Evolutionary conservation across 2,329 filamentous ascomycete genomes (phyloP).

Genomic region (Beauveria brongniartii): DNA sequence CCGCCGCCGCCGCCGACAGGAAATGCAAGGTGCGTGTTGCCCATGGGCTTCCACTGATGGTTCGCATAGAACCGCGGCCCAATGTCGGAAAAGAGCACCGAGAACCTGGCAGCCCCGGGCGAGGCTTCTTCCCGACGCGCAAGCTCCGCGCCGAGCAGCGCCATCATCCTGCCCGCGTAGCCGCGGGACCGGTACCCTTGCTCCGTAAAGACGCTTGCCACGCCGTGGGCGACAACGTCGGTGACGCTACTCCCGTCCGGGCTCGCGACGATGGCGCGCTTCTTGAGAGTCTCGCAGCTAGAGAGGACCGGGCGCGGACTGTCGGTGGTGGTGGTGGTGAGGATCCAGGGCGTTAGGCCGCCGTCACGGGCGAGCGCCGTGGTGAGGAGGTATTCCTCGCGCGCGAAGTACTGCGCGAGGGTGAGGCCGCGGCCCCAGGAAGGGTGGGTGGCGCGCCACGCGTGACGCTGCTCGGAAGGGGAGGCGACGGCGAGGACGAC

Average conservation of each 20-base stretch:
- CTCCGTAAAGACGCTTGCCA: slow-evolving; percentile 73
- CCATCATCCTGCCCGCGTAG: slow-evolving; percentile 71
- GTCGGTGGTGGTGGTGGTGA: slow-evolving; percentile 47
- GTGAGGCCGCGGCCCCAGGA: slow-evolving; percentile 53
- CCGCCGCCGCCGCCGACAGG: slow-evolving; percentile 23
- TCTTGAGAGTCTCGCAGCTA: slow-evolving; percentile 56
- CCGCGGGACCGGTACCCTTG: slow-evolving; percentile 59
- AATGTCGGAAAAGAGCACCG: slow-evolving; percentile 79
- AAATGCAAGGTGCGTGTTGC: slow-evolving; percentile 65
- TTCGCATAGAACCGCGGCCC: slow-evolving; percentile 74
- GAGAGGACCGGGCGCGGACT: slow-evolving; percentile 47
- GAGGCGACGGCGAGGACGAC: slow-evolving; percentile 49
- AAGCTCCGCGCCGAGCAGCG: slow-evolving; percentile 47
- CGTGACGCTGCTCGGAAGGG: slow-evolving; percentile 41
- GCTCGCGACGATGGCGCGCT: slow-evolving; percentile 42
- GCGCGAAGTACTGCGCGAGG: slow-evolving; percentile 46
- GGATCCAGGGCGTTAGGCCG: slow-evolving; percentile 56
- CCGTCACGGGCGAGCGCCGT: slow-evolving; percentile 50
- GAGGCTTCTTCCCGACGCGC: slow-evolving; percentile 18
- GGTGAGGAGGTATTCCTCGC: slow-evolving; percentile 49
- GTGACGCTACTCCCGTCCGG: slow-evolving; percentile 22
- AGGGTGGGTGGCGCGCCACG: slow-evolving; percentile 47
- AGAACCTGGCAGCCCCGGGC: slow-evolving; percentile 47
- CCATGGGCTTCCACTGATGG: slow-evolving; percentile 68
- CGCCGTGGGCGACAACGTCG: slow-evolving; percentile 60